Percentiles rank a stretch among this genome's conserved stretches.
These are phyloP conservation scores for Stylosanthes scabra DNA, from an alignment of 331 rosid genomes.

Conservation along the genomic window DNA sequence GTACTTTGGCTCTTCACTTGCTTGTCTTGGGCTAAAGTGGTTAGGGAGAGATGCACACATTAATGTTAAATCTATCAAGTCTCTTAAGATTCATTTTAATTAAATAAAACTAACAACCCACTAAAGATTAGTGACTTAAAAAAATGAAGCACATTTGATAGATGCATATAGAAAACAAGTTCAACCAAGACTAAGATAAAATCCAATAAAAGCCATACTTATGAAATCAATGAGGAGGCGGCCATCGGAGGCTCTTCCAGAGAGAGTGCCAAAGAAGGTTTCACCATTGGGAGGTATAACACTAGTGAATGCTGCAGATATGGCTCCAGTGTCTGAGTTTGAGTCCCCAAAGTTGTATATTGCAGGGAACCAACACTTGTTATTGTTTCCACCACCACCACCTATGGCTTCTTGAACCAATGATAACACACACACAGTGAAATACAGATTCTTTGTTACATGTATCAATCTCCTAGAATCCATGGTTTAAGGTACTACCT, in stretches of 20 bases:
- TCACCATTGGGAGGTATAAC: conserved; percentile 75
- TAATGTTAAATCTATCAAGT: no score
- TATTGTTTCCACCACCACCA: conserved; percentile 30
- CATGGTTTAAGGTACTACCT: conserved; percentile 37
- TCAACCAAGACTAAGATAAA: not conserved
- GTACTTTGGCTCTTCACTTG: no score
- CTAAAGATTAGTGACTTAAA: not conserved
- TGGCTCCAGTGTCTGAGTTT: conserved; percentile 90
- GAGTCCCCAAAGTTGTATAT: conserved; percentile 94
- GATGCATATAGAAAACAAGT: not conserved
- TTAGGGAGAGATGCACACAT: no score
- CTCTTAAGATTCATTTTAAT: no score
- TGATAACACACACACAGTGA: conserved; percentile 38
- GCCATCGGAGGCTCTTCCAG: conserved; percentile 85
- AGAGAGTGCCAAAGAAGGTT: conserved; percentile 70
- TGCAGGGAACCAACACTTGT: conserved; percentile 66
- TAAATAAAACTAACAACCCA: no score
- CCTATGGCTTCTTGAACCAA: conserved; percentile 31
- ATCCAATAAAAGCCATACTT: conserved; percentile 37
- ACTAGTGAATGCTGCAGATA: conserved; percentile 56
- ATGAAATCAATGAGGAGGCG: conserved; percentile 80
- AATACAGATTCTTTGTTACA: conserved; percentile 29
- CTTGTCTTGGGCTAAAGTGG: no score
- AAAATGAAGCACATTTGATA: not conserved
- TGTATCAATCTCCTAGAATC: conserved; percentile 33